Percentiles rank a stretch among this genome's conserved stretches.
phyloP scores from a whole-genome alignment of 306 rosid species.

The Arachis stenosperma region DNA sequence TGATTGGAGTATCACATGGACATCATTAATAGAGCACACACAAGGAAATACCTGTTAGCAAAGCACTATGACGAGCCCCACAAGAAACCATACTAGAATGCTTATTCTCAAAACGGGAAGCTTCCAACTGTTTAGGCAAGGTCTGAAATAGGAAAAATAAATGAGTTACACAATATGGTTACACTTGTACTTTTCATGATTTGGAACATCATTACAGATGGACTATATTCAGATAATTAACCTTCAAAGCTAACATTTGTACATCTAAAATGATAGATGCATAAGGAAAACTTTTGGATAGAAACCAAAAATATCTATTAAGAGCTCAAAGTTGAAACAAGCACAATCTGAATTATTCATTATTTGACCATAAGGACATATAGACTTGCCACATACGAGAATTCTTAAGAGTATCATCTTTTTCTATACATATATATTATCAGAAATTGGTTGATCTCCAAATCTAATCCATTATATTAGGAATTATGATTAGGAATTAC shows the following conservation, averaged over 20 bases:
- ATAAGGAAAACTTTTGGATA: not conserved
- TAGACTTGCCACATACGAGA: not conserved
- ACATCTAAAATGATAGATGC: not conserved
- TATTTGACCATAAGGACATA: not conserved
- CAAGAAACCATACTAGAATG: constrained; percentile 62
- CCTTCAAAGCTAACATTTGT: constrained; percentile 7
- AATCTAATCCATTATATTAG: no score
- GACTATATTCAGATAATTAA: not conserved
- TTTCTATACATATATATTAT: not conserved
- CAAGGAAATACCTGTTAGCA: constrained; percentile 63
- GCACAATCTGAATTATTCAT: not conserved
- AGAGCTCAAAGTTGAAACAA: not conserved
- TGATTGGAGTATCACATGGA: not conserved
- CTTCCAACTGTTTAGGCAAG: constrained; percentile 71
- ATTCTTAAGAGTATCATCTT: not conserved
- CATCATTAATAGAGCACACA: not conserved
- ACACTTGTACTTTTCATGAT: constrained; percentile 2
- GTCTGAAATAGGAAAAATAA: constrained; percentile 48
- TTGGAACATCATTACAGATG: not conserved
- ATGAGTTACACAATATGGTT: not conserved
- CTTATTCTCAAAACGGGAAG: constrained; percentile 63
- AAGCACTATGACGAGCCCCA: constrained; percentile 86
- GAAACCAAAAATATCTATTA: no score
- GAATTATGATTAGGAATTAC: no score
- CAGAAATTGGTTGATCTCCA: no score